Conservation (phyloP, 805 yeast genomes). For the Debaryomyces castellii region DNA sequence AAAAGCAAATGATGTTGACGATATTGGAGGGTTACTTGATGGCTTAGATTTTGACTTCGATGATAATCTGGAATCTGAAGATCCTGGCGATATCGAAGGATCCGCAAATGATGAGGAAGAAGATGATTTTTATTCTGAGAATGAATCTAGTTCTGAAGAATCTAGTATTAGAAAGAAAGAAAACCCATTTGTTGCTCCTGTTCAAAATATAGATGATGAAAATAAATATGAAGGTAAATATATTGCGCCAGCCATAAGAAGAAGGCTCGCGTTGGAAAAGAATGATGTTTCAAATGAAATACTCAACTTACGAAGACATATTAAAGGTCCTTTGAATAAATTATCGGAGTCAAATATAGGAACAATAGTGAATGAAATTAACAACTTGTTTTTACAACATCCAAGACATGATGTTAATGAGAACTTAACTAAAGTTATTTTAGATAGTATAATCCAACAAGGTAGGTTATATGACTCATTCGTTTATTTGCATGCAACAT, state of each 20-base stretch:
- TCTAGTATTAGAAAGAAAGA: conserved; percentile 38
- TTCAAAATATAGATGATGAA: conserved; percentile 9
- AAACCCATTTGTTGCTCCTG: conserved; percentile 75
- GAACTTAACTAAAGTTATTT: conserved; percentile 57
- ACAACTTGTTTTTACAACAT: conserved; percentile 57
- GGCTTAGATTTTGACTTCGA: conserved; percentile 59
- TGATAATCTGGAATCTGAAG: conserved; percentile 13
- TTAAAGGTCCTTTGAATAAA: conserved; percentile 84
- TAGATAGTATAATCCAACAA: conserved; percentile 63
- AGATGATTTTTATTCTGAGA: conserved; percentile 15
- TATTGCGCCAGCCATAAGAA: conserved; percentile 85
- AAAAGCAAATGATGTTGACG: conserved; percentile 64
- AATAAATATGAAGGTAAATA: conserved; percentile 41
- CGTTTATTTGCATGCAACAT: conserved; percentile 74
- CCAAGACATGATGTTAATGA: conserved; percentile 83
- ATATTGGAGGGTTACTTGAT: conserved; percentile 78
- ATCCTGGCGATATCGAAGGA: conserved; percentile 13
- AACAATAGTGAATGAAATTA: conserved; percentile 67
- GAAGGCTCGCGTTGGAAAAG: conserved; percentile 44
- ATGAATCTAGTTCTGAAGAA: conserved; percentile 17
- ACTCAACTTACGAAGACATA: conserved; percentile 48
- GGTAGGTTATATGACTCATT: conserved; percentile 75
- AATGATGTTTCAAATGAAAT: conserved; percentile 38
- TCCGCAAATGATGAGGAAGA: conserved; percentile 13
- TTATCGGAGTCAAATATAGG: conserved; percentile 84